These are phyloP conservation scores for Pichia membranifaciens DNA, from an alignment of 805 yeast genomes.

Conservation along the genomic window DNA sequence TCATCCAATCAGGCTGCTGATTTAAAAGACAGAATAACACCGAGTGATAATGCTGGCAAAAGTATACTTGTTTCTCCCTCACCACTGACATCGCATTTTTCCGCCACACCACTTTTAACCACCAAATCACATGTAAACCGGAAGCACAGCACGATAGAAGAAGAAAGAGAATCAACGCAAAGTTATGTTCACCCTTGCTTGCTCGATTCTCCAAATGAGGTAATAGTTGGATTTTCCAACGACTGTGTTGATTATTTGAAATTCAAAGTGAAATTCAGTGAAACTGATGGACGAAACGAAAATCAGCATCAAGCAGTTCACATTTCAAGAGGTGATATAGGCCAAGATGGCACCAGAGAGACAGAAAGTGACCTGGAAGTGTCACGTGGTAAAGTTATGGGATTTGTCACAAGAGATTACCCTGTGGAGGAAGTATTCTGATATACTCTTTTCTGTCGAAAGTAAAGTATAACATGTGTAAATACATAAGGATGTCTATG, in stretches of 20 bases:
- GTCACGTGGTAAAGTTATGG: background rate
- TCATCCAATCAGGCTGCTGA: background rate
- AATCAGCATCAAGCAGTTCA: background rate
- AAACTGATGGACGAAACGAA: background rate
- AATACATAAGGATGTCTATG: too few species aligned
- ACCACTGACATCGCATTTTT: background rate
- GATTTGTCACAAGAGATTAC: conserved; percentile 2
- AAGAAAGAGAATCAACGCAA: conserved; percentile 46
- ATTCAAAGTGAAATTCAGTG: conserved; percentile 13
- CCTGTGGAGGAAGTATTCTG: conserved; percentile 3
- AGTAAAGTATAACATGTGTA: too few species aligned
- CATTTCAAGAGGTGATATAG: background rate
- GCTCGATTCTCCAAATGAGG: conserved; percentile 44
- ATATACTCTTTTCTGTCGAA: too few species aligned
- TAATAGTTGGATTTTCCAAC: conserved; percentile 53
- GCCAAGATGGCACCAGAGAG: background rate
- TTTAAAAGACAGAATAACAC: background rate
- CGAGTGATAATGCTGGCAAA: too few species aligned
- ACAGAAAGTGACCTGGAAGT: conserved; percentile 2
- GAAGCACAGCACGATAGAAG: conserved; percentile 50
- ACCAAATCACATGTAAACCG: background rate
- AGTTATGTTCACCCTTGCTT: conserved; percentile 47
- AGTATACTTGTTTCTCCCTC: background rate
- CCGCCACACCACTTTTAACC: background rate
- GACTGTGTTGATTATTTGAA: conserved; percentile 41